Base-by-base conservation (phyloP, 305 asterid species). In the Solanum hybrid region DNA sequence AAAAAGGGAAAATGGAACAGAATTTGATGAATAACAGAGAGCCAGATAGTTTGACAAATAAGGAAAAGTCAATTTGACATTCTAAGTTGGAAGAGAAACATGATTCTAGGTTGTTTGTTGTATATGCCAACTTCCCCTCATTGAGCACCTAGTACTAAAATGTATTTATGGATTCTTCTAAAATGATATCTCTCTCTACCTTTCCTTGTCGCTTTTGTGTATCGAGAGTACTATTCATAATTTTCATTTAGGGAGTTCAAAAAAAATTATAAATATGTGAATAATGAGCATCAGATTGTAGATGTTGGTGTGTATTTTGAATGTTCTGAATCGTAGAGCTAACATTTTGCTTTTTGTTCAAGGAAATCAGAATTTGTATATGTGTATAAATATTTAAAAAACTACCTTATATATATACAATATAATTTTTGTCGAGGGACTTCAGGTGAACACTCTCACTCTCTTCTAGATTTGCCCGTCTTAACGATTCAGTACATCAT, bases 71-170 rank as follows among this genome's bases (percentile, higher is more conserved):
- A 84, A 84, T 17, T 51, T 51, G 75, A 51, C 75, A 84, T 84
- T 84, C 42, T 60, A 29, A 51, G 42, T 51, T 84, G 75, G 22
- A 84, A 84, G 42, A 27, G 31, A 51, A 46, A 31, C 35, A 56
- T 31, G 87, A 51, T 56, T 84, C 42, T 29, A 20, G 40, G 87
- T 84, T 51, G 87, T 84, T 84, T 84, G 87, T 31, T 84, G 87
- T 32, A 20, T 84, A 51, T 84, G 29, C 4, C 31, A 51, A 84
- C 42, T 31, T 82, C 71, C 37, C 42, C 31, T 31, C 20, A 11
- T 84, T 51, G 87, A 51, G 75, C 40, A 84, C 42, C 76, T 56
- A 84, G 27, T 84, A 7, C 76, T 20, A 51, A 31, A 51, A 84
- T 51, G 87, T 31, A 31, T 17, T 31, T 46, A 5, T 82, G 36